phyloP scores from a whole-genome alignment of 23 red algal genomes.

The Chondrus crispus region DNA sequence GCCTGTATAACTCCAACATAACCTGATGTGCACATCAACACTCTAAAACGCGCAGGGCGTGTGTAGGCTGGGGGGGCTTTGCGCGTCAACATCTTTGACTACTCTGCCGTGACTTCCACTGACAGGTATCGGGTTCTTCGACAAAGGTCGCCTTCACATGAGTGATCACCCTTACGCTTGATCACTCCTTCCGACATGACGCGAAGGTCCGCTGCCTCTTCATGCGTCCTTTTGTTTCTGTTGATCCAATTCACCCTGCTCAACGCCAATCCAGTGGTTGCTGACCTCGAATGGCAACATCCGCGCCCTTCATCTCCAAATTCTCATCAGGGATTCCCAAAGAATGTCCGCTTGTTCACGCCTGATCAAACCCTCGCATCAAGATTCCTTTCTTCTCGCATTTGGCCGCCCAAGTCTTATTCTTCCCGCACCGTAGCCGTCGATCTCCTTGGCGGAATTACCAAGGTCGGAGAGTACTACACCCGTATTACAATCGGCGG shows the following conservation, averaged over 20 bases:
- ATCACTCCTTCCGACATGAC: too few relatives aligned
- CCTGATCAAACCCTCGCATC: background rate
- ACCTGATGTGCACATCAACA: too few relatives aligned
- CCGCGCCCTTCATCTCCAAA: background rate
- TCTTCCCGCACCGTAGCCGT: conserved; percentile 30
- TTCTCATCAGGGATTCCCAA: background rate
- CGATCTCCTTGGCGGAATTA: conserved; percentile 81
- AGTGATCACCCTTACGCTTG: too few relatives aligned
- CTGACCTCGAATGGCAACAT: background rate
- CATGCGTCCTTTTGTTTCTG: too few relatives aligned
- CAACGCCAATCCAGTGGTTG: conserved; percentile 3
- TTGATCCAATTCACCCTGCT: background rate
- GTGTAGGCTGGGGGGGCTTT: too few relatives aligned
- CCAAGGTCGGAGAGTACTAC: conserved; percentile 91
- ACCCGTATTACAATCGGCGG: conserved; percentile 71
- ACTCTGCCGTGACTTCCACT: too few relatives aligned
- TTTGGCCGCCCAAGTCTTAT: background rate
- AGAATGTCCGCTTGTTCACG: conserved; percentile 7
- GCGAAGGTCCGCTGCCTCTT: too few relatives aligned
- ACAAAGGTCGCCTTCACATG: too few relatives aligned
- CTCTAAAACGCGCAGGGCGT: too few relatives aligned
- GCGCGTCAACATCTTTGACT: too few relatives aligned
- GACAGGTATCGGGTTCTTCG: too few relatives aligned
- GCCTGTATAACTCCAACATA: too few relatives aligned
- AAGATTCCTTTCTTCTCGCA: background rate